A percentile compares a stretch with the other conserved stretches of the same genome.
phyloP scores from a whole-genome alignment of 2,329 filamentous ascomycete genomes.

The Keithomyces neogunnii region DNA sequence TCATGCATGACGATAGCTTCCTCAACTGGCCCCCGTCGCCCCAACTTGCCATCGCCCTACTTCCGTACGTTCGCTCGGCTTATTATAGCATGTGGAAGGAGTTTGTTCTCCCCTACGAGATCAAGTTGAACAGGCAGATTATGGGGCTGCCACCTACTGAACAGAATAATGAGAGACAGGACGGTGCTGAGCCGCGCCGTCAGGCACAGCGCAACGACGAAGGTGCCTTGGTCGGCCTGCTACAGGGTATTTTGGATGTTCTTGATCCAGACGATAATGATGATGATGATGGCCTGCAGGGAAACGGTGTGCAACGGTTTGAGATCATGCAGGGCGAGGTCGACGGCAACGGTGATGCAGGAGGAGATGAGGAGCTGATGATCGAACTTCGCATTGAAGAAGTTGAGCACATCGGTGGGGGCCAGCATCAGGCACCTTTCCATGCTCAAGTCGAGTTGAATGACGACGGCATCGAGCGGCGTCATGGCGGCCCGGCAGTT shows the following conservation, averaged over 20 bases:
- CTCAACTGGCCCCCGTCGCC: constrained; percentile 46
- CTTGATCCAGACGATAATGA: constrained; percentile 24
- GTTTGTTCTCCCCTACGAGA: constrained; percentile 38
- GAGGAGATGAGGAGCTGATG: constrained; percentile 16
- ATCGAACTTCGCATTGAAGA: constrained; percentile 27
- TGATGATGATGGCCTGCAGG: constrained; percentile 9
- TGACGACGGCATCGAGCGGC: not conserved
- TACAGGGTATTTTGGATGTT: constrained; percentile 28
- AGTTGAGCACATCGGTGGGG: constrained; percentile 13
- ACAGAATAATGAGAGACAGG: constrained; percentile 11
- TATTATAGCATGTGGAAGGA: constrained; percentile 40
- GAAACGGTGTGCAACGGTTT: constrained; percentile 10
- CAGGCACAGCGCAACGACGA: constrained; percentile 14
- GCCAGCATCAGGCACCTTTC: constrained; percentile 29
- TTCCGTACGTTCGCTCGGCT: constrained; percentile 36
- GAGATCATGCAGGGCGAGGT: constrained; percentile 9
- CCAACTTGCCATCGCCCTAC: constrained; percentile 38
- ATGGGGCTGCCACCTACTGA: constrained; percentile 27
- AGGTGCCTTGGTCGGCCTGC: constrained; percentile 25
- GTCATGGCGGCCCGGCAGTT: not conserved
- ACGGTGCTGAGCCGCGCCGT: constrained; percentile 12
- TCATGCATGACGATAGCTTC: constrained; percentile 35
- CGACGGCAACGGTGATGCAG: constrained; percentile 12
- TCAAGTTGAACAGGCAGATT: constrained; percentile 38
- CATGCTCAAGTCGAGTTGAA: constrained; percentile 11